These are phyloP conservation scores for Entelexis paramagnoliae DNA, from an alignment of 1,139 yeast species.

Conservation along the genomic window DNA sequence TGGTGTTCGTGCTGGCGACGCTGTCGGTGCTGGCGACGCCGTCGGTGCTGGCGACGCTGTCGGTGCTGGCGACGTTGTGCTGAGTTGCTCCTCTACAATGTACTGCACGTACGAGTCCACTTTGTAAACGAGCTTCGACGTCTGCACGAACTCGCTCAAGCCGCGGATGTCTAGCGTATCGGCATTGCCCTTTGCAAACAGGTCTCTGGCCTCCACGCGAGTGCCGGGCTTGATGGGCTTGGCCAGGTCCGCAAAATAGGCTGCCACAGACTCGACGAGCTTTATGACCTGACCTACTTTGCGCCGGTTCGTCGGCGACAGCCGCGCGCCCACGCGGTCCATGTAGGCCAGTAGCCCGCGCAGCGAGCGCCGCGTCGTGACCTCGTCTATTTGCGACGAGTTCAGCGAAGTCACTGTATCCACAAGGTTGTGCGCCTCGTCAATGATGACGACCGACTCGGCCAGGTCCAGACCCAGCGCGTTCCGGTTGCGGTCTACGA, in stretches of 20 bases:
- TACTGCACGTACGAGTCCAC: conserved; percentile 58
- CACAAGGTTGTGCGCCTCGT: conserved; percentile 84
- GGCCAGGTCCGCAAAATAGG: conserved; percentile 34
- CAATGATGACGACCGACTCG: conserved; percentile 65
- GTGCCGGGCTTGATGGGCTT: conserved; percentile 42
- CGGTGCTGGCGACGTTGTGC: too few species aligned
- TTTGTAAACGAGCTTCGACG: conserved; percentile 73
- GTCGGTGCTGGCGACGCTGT: too few species aligned
- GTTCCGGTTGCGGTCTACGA: conserved; percentile 55
- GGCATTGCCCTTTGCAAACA: conserved; percentile 51
- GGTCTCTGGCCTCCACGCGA: conserved; percentile 42
- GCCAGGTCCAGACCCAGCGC: conserved; percentile 50
- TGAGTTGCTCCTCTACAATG: neutral
- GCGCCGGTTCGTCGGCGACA: conserved; percentile 67
- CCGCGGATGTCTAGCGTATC: conserved; percentile 64
- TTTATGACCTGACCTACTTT: conserved; percentile 55
- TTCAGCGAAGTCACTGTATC: conserved; percentile 66
- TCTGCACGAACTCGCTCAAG: conserved; percentile 51
- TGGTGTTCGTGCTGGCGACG: too few species aligned
- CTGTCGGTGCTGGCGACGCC: too few species aligned
- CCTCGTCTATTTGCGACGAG: conserved; percentile 47
- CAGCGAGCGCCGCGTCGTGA: conserved; percentile 41
- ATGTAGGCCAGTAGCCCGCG: conserved; percentile 46
- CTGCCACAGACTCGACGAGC: conserved; percentile 43
- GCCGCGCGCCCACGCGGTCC: conserved; percentile 47